Percentiles rank a stretch among this genome's conserved stretches.
These are phyloP conservation scores for Medicago arabica DNA, from an alignment of 306 rosid genomes.

Conservation along the genomic window DNA sequence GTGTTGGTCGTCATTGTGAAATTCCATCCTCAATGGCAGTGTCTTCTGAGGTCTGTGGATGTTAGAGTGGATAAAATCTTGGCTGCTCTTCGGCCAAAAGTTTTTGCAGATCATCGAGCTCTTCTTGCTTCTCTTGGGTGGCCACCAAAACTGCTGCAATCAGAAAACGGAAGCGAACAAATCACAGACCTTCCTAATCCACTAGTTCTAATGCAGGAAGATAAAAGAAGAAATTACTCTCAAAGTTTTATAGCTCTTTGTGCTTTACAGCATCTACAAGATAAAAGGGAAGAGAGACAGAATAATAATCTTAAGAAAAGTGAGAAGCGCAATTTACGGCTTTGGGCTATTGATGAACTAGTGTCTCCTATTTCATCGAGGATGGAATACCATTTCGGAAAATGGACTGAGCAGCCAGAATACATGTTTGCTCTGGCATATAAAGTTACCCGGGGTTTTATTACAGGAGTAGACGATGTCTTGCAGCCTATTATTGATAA, in stretches of 20 bases:
- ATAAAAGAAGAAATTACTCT: slow-evolving; percentile 61
- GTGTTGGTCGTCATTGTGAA: slow-evolving; percentile 43
- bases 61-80: slow-evolving; percentile 64
- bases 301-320: slow-evolving; percentile 46
- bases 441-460: slow-evolving; percentile 67
- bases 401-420: slow-evolving; percentile 79
- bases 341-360: slow-evolving; percentile 81
- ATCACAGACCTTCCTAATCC: slow-evolving; percentile 60
- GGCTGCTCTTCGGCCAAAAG: slow-evolving; percentile 70
- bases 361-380: slow-evolving; percentile 78
- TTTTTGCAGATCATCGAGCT: slow-evolving; percentile 74
- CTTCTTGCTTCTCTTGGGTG: slow-evolving; percentile 78
- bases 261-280: slow-evolving; percentile 75
- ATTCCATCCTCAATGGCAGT: slow-evolving; percentile 60
- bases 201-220: slow-evolving; percentile 67
- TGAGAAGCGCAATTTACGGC: slow-evolving; percentile 49
- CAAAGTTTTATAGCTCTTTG: slow-evolving; percentile 71
- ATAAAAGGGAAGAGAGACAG: slow-evolving; percentile 61
- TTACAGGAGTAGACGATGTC: slow-evolving; percentile 71
- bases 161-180: slow-evolving; percentile 46
- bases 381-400: slow-evolving; percentile 69
- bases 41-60: slow-evolving; percentile 68
- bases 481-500: slow-evolving; percentile 80
- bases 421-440: slow-evolving; percentile 67
- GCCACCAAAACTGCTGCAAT: slow-evolving; percentile 73